Evolutionary conservation across 176 grass and related monocot species (phyloP), one percentile per base, ranked within the genome.

Genomic region (Calamus simplicifolius): DNA sequence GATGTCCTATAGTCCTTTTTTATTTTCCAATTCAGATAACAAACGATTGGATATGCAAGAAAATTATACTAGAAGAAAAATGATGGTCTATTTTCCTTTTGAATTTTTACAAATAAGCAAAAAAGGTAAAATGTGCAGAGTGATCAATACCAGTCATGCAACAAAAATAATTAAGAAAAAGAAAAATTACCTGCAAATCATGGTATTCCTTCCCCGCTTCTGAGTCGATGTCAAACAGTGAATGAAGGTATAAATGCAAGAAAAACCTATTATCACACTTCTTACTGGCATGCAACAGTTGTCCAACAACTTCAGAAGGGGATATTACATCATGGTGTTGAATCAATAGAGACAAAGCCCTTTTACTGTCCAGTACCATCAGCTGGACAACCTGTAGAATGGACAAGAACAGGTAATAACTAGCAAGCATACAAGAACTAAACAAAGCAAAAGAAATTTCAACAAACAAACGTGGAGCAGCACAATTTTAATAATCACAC

Each of bases 181-280:
- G 27, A 28, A 26, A 51, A 52, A 62, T 27, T 75, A 98, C 93
- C 93, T 98, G 93, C 81, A 98, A 77, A 75, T 98, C 93, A 78
- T 98, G 93, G 64, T 54, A 92, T 55, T 98, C 93, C 67, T 85
- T 82, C 78, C 93, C 93, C 26, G 87, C 79, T 72, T 92, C 74
- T 68, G 85, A 82, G 68, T 98, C 87, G 18, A 57, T 74, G 76
- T 98, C 93, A 75, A 98, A 92, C n/a, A 98, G 63, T 70, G 84
- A 75, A 85, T 98, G 93, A 54, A 98, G 82, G 83, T 92, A 98
- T 25, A 85, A 60, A 65, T 98, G 81, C 15, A 92, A 70, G 38
- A 92, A 81, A 49, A 78, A 80, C 92, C 67, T 88, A 28, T 75
- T 83, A 64, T 98, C 76, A 28, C 71, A 78, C 29, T 77, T 82